A percentile compares a stretch with the other conserved stretches of the same genome.
Conservation (phyloP, 306 rosid genomes). For the Pterocarpus santalinus region DNA sequence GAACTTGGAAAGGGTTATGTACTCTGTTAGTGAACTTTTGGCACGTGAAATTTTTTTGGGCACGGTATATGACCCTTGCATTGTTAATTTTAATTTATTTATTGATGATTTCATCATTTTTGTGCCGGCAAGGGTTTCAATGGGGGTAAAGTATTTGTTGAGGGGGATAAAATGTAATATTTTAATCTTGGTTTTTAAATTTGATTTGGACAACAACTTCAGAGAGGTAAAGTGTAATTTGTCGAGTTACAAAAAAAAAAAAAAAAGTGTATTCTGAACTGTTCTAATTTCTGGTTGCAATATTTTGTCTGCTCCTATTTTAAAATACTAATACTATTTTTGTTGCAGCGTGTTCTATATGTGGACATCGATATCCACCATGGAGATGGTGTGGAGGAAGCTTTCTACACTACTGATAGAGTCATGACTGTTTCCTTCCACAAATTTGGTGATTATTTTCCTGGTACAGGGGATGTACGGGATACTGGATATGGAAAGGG, state of each 20-base stretch:
- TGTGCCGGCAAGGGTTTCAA: constrained; percentile 24
- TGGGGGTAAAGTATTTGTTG: constrained; percentile 3
- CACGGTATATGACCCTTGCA: neutral
- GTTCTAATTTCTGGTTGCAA: constrained; percentile 23
- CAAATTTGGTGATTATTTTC: constrained; percentile 90
- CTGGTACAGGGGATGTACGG: constrained; percentile 86
- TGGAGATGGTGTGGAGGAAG: constrained; percentile 94
- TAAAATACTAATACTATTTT: constrained; percentile 24
- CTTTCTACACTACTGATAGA: constrained; percentile 88
- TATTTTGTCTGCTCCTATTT: constrained; percentile 28
- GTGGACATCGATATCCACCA: constrained; percentile 94
- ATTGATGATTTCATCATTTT: constrained; percentile 10
- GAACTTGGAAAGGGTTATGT: neutral
- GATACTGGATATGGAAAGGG: constrained; percentile 86
- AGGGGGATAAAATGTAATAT: constrained; percentile 22
- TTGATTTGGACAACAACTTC: constrained; percentile 6
- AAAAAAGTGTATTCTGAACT: neutral
- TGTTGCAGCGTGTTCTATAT: constrained; percentile 86
- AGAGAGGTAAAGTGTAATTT: neutral
- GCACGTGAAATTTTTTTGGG: neutral
- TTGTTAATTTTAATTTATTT: constrained; percentile 7
- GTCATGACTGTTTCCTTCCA: constrained; percentile 96
- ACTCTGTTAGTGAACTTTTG: neutral
- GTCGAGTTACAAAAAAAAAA: neutral
- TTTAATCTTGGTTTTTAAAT: constrained; percentile 5